Percentiles rank a stretch among this genome's conserved stretches.
These are phyloP conservation scores for Hericium alpestre DNA, from an alignment of 768 basidiomycete species.

Conservation along the genomic window DNA sequence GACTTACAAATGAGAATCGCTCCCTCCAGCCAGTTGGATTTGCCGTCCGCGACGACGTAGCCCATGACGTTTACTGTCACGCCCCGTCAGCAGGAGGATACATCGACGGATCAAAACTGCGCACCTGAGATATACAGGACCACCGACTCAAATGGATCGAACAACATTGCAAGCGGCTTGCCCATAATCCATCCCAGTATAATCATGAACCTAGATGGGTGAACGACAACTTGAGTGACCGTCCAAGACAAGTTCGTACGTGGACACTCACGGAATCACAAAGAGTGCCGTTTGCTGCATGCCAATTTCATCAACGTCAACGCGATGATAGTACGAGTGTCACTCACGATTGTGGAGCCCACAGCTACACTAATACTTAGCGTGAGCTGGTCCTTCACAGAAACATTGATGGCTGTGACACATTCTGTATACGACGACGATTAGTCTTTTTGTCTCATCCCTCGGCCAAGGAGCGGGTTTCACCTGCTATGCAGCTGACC, in stretches of 20 bases:
- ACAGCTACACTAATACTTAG: constrained; percentile 80
- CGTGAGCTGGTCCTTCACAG: constrained; percentile 73
- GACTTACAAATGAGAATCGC: constrained; percentile 57
- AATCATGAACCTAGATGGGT: constrained; percentile 48
- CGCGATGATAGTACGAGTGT: not conserved
- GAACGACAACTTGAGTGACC: not conserved
- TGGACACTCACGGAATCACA: constrained; percentile 43
- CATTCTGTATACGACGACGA: constrained; percentile 42
- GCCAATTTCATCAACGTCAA: not conserved
- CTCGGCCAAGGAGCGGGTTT: not conserved
- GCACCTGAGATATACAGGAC: constrained; percentile 38
- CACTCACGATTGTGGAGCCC: constrained; percentile 61
- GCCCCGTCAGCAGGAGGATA: not conserved
- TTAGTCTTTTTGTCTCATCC: not conserved
- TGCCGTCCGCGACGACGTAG: constrained; percentile 77
- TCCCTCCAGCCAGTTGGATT: constrained; percentile 90
- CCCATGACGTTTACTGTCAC: constrained; percentile 52
- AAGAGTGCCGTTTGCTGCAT: constrained; percentile 63
- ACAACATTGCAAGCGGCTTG: constrained; percentile 71
- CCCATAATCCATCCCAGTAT: constrained; percentile 71
- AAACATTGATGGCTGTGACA: constrained; percentile 83
- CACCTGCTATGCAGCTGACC: constrained; percentile 71
- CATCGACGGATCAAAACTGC: not conserved
- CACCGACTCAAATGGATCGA: constrained; percentile 78
- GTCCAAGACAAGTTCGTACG: not conserved